Evolutionary conservation across 768 basidiomycete genomes (phyloP).

Genomic region (Austroboletus eburneus): DNA sequence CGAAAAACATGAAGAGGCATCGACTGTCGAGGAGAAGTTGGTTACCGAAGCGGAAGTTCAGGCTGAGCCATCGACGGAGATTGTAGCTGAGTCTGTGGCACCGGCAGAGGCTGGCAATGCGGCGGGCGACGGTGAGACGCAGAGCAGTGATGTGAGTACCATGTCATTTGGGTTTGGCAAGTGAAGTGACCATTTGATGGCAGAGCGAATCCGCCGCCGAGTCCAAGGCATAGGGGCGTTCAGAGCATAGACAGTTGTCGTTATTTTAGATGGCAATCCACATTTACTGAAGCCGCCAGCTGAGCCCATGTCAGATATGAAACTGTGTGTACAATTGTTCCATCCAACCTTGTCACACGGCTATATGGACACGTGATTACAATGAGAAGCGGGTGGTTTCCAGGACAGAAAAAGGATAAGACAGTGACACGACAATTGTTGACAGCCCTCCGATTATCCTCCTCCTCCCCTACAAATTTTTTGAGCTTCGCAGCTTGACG

Average conservation of each 20-base stretch:
- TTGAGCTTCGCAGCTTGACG: constrained; percentile 13
- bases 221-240: constrained; percentile 7
- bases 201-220: background rate
- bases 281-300: background rate
- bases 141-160: constrained; percentile 15
- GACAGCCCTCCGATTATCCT: too few species aligned
- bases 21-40: constrained; percentile 1
- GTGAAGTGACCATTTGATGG: constrained; percentile 5
- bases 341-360: background rate
- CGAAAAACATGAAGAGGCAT: constrained; percentile 23
- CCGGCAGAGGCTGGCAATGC: constrained; percentile 1
- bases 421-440: background rate
- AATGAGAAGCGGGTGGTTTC: background rate
- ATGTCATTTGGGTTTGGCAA: background rate
- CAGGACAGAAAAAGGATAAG: constrained; percentile 9
- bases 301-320: background rate
- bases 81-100: constrained; percentile 1
- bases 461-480: too few species aligned
- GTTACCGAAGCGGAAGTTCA: background rate
- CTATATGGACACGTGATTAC: background rate
- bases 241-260: background rate
- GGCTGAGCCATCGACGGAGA: background rate
- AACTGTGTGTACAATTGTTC: too few species aligned
- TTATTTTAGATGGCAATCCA: background rate
- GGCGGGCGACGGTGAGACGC: constrained; percentile 5